Base-by-base conservation (phyloP, 495 filamentous ascomycete genomes). In the Penicillium subrubescens region DNA sequence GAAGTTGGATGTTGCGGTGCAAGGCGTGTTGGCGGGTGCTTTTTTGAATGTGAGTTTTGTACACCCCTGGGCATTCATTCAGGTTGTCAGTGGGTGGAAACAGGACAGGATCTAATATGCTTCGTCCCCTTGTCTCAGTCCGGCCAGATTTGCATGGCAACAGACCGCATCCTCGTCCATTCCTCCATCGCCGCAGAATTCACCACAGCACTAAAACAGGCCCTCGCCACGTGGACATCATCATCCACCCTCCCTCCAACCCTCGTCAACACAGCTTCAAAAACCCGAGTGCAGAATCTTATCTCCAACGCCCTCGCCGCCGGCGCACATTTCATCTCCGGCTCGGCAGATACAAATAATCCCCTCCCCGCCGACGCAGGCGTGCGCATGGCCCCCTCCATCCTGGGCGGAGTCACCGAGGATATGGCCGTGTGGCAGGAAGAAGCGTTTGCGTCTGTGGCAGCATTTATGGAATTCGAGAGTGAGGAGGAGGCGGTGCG, bases 101-200 rank as follows among this genome's bases (percentile, higher is more conserved):
- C n/a, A n/a, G n/a, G n/a, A 14, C 3, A 33, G 5, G 7, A 14
- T 31, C 37, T 51, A 31, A 33, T 12, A 1, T 33, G 23, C 8
- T 17, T 25, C 43, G 8, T 54, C 52, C 57, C 37, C 3, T 37
- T 27, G 25, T 52, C n/a, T 17, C 69, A 87, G 76, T 80, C 85
- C 43, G 93, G 94, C 8, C 94, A 97, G 77, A 89, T 94, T 50
- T 97, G 94, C 79, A 94, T 97, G 92, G 82, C 87, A 3, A 96
- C 92, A 0, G 93, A 97, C 74, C 85, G 90, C 14, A 92, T 97
- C 70, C 79, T 97, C 41, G 88, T 96, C 14, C 89, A 95, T 74
- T 83, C 84, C 35, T 83, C 83, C 14, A 81, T 96, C 64, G 82
- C 83, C 19, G 75, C 78, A 3, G 72, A 83, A 17, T 97, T 96